Evolutionary conservation across 2,329 filamentous ascomycete genomes (phyloP).

Genomic region (Ophiostoma tasmaniense): DNA sequence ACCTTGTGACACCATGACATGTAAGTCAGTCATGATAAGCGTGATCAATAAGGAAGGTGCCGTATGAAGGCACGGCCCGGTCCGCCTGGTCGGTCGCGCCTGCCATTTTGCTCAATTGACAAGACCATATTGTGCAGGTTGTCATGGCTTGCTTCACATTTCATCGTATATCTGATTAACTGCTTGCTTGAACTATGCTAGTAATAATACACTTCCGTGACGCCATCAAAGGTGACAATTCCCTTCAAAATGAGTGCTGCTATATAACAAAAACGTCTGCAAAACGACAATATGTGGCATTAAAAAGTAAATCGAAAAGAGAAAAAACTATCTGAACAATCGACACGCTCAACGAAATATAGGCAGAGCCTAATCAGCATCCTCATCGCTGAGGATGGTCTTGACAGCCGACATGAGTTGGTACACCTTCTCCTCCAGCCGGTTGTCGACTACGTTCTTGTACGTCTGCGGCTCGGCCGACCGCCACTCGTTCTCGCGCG

Average conservation of each 20-base stretch:
- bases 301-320: not conserved
- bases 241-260: not conserved
- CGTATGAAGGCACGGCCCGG: not conserved
- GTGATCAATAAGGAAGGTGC: not conserved
- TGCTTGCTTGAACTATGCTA: constrained; percentile 1
- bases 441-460: constrained; percentile 44
- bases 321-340: not conserved
- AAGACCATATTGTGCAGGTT: not conserved
- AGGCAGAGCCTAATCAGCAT: constrained; percentile 11
- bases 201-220: not conserved
- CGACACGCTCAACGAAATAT: not conserved
- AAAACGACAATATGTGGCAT: not conserved
- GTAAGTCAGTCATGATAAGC: not conserved
- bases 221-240: not conserved
- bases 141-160: not conserved
- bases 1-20: not conserved
- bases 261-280: not conserved
- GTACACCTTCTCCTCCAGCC: constrained; percentile 69
- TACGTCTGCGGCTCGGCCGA: constrained; percentile 30
- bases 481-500: constrained; percentile 60
- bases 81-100: not conserved
- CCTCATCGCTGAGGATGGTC: constrained; percentile 45
- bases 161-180: not conserved
- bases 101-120: not conserved
- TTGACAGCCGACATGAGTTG: constrained; percentile 55